These are phyloP conservation scores for Fonsecaea erecta DNA, from an alignment of 2,329 filamentous ascomycete species.

Conservation along the genomic window DNA sequence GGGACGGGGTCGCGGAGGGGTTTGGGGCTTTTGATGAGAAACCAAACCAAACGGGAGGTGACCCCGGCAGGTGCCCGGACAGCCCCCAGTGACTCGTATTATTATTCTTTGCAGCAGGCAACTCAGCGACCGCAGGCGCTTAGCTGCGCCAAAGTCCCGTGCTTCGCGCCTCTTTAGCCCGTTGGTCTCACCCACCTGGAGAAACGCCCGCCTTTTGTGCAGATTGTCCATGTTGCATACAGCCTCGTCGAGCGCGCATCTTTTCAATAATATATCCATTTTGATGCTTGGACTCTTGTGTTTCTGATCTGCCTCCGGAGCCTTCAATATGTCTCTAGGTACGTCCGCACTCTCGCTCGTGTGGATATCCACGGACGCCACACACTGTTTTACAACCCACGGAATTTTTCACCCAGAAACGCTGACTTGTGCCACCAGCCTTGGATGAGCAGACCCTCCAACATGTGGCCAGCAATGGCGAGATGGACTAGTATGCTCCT, in stretches of 20 bases:
- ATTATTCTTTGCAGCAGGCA: neutral
- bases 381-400: neutral
- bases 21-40: neutral
- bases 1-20: neutral
- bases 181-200: neutral
- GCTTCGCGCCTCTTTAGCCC: neutral
- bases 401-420: neutral
- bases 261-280: neutral
- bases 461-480: slow-evolving; percentile 61
- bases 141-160: slow-evolving; percentile 1
- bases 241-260: slow-evolving; percentile 4
- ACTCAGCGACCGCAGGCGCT: neutral
- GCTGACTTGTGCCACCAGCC: slow-evolving; percentile 14
- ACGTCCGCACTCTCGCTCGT: neutral
- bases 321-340: slow-evolving; percentile 22
- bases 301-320: neutral
- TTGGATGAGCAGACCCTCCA: slow-evolving; percentile 60
- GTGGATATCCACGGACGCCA: neutral
- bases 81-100: neutral
- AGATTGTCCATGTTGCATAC: neutral
- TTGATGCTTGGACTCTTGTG: neutral
- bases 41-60: neutral
- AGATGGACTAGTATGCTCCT: slow-evolving; percentile 60
- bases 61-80: neutral
- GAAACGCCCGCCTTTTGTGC: neutral